A percentile compares a stretch with the other conserved stretches of the same genome.
Conservation (phyloP, 805 yeast species). For the Candida parachauliodes region DNA sequence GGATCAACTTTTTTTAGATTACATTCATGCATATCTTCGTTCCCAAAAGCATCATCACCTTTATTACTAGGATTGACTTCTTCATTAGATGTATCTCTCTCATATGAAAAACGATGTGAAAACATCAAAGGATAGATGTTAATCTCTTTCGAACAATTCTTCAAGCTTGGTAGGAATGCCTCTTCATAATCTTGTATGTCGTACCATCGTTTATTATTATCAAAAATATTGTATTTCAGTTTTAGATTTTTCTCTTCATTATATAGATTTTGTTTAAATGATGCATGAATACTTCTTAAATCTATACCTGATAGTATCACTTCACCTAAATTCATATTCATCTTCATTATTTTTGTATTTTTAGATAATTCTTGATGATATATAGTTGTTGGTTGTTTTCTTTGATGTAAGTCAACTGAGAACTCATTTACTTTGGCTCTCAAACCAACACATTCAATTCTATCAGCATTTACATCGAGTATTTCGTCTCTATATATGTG, state of each 20-base stretch:
- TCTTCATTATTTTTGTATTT: slow-evolving; percentile 47
- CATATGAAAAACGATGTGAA: slow-evolving; percentile 68
- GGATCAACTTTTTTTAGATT: slow-evolving; percentile 23
- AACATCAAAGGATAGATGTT: slow-evolving; percentile 58
- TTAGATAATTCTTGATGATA: slow-evolving; percentile 44
- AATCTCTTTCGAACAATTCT: slow-evolving; percentile 37
- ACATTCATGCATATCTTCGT: slow-evolving; percentile 30
- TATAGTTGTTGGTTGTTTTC: slow-evolving; percentile 33
- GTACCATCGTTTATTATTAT: slow-evolving; percentile 57
- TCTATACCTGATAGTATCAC: slow-evolving; percentile 55
- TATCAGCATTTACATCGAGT: slow-evolving; percentile 36
- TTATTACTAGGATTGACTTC: slow-evolving; percentile 39
- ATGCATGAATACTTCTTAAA: slow-evolving; percentile 51
- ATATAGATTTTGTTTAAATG: slow-evolving; percentile 35
- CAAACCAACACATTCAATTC: slow-evolving; percentile 62
- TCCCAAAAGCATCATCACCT: slow-evolving; percentile 12
- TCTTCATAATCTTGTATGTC: slow-evolving; percentile 63
- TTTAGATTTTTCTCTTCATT: slow-evolving; percentile 7
- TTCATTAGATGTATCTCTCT: slow-evolving; percentile 60
- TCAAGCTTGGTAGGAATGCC: slow-evolving; percentile 41
- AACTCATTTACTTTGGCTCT: slow-evolving; percentile 41
- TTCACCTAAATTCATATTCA: slow-evolving; percentile 67
- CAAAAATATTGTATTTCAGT: slow-evolving; percentile 39
- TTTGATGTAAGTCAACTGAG: slow-evolving; percentile 38
- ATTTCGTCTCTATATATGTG: slow-evolving; percentile 58